Conservation (phyloP, 306 rosid genomes). For the Carpinus fangiana region DNA sequence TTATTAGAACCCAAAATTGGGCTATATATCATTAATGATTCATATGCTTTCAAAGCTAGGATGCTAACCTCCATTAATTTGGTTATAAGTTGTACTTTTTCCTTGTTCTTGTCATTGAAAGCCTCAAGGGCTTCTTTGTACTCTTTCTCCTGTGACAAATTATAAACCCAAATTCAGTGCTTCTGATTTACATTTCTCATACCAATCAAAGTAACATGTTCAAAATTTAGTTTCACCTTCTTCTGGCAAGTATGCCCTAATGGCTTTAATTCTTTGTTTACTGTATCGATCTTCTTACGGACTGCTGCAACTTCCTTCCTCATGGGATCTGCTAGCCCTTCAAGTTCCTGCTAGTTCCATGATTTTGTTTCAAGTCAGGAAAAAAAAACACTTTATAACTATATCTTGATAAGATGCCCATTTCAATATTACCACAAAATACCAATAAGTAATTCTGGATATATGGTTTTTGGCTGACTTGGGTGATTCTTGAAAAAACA, state of each 20-base stretch:
- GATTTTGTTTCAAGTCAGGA: neutral
- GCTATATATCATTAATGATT: neutral
- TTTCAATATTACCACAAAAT: neutral
- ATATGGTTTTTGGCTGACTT: neutral
- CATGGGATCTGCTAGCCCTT: constrained; percentile 88
- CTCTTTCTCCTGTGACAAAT: constrained; percentile 71
- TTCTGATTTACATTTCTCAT: neutral
- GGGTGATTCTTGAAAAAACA: neutral
- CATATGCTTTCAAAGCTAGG: neutral
- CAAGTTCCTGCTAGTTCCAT: constrained; percentile 71
- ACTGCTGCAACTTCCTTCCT: constrained; percentile 85
- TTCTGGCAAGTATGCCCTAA: constrained; percentile 90
- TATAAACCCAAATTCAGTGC: constrained; percentile 12
- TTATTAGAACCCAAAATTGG: neutral
- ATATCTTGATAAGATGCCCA: too few species aligned
- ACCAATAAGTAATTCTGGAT: neutral
- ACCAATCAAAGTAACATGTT: neutral
- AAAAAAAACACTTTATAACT: neutral
- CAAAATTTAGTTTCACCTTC: constrained; percentile 51
- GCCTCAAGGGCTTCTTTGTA: constrained; percentile 96
- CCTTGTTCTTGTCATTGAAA: constrained; percentile 91
- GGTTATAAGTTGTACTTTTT: constrained; percentile 59
- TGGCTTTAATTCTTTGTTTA: constrained; percentile 98
- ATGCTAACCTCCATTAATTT: constrained; percentile 56
- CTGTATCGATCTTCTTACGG: constrained; percentile 82